Base-by-base conservation (phyloP, 345 rosid species). In the Gossypium raimondii region DNA sequence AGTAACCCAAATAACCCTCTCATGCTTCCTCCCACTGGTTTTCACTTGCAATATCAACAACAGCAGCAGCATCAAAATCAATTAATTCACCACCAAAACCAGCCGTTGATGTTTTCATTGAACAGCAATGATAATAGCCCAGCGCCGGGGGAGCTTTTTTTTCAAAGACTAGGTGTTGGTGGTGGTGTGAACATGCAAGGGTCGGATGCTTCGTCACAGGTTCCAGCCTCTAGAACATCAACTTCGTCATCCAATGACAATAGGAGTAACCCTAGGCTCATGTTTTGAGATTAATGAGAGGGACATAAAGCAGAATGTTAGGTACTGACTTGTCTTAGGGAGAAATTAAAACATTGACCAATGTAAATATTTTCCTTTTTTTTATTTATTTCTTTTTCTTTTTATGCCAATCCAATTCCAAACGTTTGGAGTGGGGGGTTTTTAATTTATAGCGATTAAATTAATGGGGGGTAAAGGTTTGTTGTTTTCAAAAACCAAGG, bases 261-360 rank as follows among this genome's bases (percentile, higher is more conserved):
- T 55, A 75, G 82, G 55, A 51, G 80, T 24, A 77, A 77, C 52
- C 56, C 38, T 45, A 48, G 62, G 65, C 83, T 86, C 85, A 76
- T 86, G 79, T 81, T 79, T 27, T 84, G 84, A 86, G 51, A 78
- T 69, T 29, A 85, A 80, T 86, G 85, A 86, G 29, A 77, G 75
- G 43, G 86, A 80, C 77, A 45, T 74, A 70, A 72, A 53, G 76
- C 27, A 27, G 60, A 73, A 73, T 73, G 86, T 81, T 81, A 81
- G 86, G 81, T 73, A 84, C 86, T 80, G 84, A 84, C 85, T 83
- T 82, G 76, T 79, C 78, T 56, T 70, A 62, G 80, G 73, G 72
- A 57, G 70, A 70, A 53, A 18, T 17, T 53, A 53, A 73, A 73
- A 38, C 75, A 81, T 77, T 78, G 81, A 81, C 84, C 60, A 62